These are phyloP conservation scores for Sequoia sempervirens DNA, from an alignment of 75 land plant species.

Conservation along the genomic window DNA sequence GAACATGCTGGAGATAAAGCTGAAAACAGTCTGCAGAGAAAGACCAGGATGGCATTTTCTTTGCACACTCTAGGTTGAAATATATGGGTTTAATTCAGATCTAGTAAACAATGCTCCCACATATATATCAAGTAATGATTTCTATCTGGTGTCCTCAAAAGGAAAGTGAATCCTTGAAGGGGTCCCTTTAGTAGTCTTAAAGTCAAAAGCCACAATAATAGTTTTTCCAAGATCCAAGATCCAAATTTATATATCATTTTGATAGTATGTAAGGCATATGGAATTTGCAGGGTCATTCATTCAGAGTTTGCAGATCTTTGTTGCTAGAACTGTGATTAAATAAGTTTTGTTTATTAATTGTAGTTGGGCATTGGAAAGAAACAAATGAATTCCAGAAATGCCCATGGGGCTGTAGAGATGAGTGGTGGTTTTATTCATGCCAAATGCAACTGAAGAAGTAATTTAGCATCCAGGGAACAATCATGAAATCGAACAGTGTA, in stretches of 20 bases:
- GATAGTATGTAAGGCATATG: not conserved
- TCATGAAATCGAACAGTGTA: not conserved
- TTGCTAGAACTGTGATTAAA: not conserved
- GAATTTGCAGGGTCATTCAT: not conserved
- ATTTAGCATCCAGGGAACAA: not conserved
- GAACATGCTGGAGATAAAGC: not conserved
- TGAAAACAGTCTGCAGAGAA: not conserved
- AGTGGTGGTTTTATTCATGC: not conserved
- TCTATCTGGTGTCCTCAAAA: not conserved
- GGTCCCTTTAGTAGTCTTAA: not conserved
- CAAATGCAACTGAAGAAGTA: not conserved
- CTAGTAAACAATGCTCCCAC: not conserved
- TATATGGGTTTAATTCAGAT: not conserved
- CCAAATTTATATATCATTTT: not conserved
- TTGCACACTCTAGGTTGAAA: not conserved
- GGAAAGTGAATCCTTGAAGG: not conserved
- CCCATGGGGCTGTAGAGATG: not conserved
- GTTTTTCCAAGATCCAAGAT: not conserved
- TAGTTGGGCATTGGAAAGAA: not conserved
- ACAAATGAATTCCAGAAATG: not conserved
- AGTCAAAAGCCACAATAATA: not conserved
- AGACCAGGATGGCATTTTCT: not conserved
- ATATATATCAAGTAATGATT: not conserved
- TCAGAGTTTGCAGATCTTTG: not conserved
- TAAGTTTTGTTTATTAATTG: not conserved